A percentile compares a stretch with the other conserved stretches of the same genome.
Conservation (phyloP, 108 stramenopile species). For the Cyclotella cryptica region DNA sequence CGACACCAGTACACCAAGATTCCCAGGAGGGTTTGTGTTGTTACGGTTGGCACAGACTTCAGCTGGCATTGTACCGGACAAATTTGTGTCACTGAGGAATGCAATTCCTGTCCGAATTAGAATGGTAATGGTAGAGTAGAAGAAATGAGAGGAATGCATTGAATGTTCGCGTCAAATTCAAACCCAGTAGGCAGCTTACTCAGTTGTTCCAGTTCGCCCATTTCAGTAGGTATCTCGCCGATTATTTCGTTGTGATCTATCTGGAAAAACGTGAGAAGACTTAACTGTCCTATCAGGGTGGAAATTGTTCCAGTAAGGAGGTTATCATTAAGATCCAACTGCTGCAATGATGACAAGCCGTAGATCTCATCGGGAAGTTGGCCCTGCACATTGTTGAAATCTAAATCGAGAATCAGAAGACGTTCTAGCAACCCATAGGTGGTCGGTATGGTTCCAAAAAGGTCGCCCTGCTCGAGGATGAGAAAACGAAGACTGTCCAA, state of each 20-base stretch:
- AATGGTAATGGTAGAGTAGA: not conserved
- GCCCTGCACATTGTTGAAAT: constrained; percentile 67
- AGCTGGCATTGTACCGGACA: constrained; percentile 33
- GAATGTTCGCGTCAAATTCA: not conserved
- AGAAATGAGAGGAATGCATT: not conserved
- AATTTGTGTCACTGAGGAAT: constrained; percentile 30
- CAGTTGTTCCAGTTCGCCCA: constrained; percentile 30
- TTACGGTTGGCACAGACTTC: constrained; percentile 40
- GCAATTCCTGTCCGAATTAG: constrained; percentile 27
- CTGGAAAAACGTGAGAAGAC: constrained; percentile 61
- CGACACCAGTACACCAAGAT: constrained; percentile 39
- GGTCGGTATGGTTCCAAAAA: constrained; percentile 68
- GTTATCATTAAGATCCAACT: constrained; percentile 84
- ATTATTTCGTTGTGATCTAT: constrained; percentile 65
- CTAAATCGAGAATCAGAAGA: constrained; percentile 63
- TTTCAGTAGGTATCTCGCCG: constrained; percentile 62
- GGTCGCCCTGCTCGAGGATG: constrained; percentile 63
- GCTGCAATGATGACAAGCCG: constrained; percentile 54
- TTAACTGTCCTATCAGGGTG: constrained; percentile 56
- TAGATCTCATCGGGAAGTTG: constrained; percentile 59
- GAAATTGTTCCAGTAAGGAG: constrained; percentile 63
- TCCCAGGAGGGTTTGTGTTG: constrained; percentile 29
- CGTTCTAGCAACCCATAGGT: constrained; percentile 36
- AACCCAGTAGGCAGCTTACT: constrained; percentile 16
- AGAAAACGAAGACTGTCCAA: constrained; percentile 55